These are phyloP conservation scores for Lantana camara DNA, from an alignment of 257 asterid genomes.

Conservation along the genomic window DNA sequence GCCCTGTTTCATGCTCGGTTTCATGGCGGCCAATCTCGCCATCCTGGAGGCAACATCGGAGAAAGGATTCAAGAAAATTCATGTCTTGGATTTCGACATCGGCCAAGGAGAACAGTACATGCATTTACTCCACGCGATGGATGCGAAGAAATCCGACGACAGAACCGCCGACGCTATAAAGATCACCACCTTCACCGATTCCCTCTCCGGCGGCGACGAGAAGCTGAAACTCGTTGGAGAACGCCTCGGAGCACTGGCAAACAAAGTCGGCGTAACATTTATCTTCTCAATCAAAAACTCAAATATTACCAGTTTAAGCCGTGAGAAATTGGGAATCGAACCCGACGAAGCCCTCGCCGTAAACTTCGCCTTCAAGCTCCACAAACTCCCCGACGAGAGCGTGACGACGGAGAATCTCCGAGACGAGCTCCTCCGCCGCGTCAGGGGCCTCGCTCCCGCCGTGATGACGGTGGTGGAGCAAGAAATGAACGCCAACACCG, in stretches of 20 bases:
- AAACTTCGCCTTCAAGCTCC: conserved; percentile 66
- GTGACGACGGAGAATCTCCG: conserved; percentile 66
- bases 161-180: conserved; percentile 35
- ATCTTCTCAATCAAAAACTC: conserved; percentile 27
- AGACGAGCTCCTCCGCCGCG: conserved; percentile 70
- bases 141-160: conserved; percentile 40
- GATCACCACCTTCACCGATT: conserved; percentile 55
- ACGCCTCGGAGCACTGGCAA: conserved; percentile 34
- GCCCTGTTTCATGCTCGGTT: conserved; percentile 72
- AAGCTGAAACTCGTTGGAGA: conserved; percentile 35
- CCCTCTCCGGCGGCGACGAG: conserved; percentile 34
- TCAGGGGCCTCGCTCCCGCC: conserved; percentile 50
- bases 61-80: conserved; percentile 37
- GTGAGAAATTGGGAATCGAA: conserved; percentile 44
- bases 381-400: conserved; percentile 70
- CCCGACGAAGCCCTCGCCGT: conserved; percentile 58
- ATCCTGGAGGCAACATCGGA: conserved; percentile 50
- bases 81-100: conserved; percentile 64
- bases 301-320: conserved; percentile 35
- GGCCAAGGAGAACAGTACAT: conserved; percentile 65
- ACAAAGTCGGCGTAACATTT: conserved; percentile 46
- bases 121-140: conserved; percentile 73
- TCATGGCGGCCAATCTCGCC: conserved; percentile 76
- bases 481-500: conserved; percentile 65
- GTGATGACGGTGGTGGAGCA: conserved; percentile 72